Percentiles rank a stretch among this genome's conserved stretches.
Conservation (phyloP, 106 monocot genomes). For the Posidonia australis region DNA sequence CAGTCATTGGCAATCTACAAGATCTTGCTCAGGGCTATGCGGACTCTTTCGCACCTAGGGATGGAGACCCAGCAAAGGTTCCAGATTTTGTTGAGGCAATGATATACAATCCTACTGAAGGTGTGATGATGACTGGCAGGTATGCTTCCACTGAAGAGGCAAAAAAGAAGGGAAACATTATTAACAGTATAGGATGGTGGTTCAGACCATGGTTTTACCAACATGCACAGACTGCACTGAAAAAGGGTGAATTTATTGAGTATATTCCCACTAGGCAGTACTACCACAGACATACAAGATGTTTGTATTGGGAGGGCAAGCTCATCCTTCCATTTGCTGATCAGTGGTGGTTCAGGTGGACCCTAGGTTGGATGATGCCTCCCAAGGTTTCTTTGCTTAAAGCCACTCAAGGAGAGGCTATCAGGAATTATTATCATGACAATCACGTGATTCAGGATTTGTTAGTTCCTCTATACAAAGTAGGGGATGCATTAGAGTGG, state of each 20-base stretch:
- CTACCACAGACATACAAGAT: slow-evolving; percentile 22
- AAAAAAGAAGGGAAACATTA: slow-evolving; percentile 16
- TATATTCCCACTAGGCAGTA: slow-evolving; percentile 29
- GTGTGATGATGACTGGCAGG: slow-evolving; percentile 25
- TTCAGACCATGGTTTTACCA: slow-evolving; percentile 29
- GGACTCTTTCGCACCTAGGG: slow-evolving; percentile 25
- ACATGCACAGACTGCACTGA: slow-evolving; percentile 26
- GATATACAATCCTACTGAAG: slow-evolving; percentile 15
- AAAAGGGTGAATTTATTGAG: slow-evolving; percentile 24
- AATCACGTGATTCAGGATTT: slow-evolving; percentile 27
- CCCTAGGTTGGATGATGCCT: slow-evolving; percentile 26
- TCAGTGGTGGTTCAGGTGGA: slow-evolving; percentile 27
- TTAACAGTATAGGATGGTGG: slow-evolving; percentile 26
- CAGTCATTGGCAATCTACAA: slow-evolving; percentile 7
- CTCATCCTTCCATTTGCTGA: slow-evolving; percentile 27
- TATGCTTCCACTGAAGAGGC: slow-evolving; percentile 31
- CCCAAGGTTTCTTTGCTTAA: slow-evolving; percentile 29
- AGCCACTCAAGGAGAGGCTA: slow-evolving; percentile 24
- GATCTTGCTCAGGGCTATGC: slow-evolving; percentile 21
- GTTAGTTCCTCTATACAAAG: slow-evolving; percentile 28
- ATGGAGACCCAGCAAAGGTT: slow-evolving; percentile 22
- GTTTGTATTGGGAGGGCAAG: slow-evolving; percentile 29
- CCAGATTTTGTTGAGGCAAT: slow-evolving; percentile 28
- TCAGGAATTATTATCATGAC: slow-evolving; percentile 29
- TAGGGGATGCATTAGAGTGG: slow-evolving; percentile 21